A percentile compares a stretch with the other conserved stretches of the same genome.
Evolutionary conservation across 2,329 filamentous ascomycete species (phyloP).

Genomic region (Chaetomiaceae sp.): DNA sequence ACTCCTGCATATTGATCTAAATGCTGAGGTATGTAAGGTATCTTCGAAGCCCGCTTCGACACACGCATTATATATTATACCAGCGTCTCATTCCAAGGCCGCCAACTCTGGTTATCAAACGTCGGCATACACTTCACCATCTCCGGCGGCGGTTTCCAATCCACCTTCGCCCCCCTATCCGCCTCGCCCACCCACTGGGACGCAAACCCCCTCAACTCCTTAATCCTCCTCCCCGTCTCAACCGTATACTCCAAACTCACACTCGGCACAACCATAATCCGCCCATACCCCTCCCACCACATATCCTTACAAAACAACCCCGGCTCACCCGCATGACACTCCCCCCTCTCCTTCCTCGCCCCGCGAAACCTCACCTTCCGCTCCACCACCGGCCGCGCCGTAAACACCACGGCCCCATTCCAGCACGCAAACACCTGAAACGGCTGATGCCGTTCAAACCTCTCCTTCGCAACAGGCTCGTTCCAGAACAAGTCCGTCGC

Average conservation of each 20-base stretch:
- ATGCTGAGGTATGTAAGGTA: too few species aligned
- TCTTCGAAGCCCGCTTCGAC: too few species aligned
- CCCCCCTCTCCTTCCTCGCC: conserved; percentile 30
- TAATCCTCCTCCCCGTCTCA: conserved; percentile 41
- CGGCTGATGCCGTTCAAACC: conserved; percentile 37
- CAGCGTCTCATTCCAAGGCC: conserved; percentile 37
- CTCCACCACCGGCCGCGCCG: conserved; percentile 40
- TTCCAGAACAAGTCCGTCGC: conserved; percentile 52
- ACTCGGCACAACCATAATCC: conserved; percentile 52
- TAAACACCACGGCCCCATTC: conserved; percentile 52
- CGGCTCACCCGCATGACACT: conserved; percentile 53
- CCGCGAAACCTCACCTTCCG: conserved; percentile 43
- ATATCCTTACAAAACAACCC: conserved; percentile 54
- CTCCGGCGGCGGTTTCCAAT: conserved; percentile 43
- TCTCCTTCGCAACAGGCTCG: conserved; percentile 32
- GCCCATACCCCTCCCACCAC: conserved; percentile 46
- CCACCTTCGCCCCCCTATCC: conserved; percentile 31
- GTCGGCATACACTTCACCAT: conserved; percentile 46
- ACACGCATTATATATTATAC: too few species aligned
- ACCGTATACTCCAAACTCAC: conserved; percentile 53
- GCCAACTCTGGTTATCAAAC: conserved; percentile 39
- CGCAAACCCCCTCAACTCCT: conserved; percentile 47
- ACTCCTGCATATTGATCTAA: too few species aligned
- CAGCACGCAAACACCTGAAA: conserved; percentile 60
- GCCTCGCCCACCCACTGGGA: conserved; percentile 25